A percentile compares a stretch with the other conserved stretches of the same genome.
Conservation (phyloP, 352 stramenopile genomes). For the Pythium biforme region DNA sequence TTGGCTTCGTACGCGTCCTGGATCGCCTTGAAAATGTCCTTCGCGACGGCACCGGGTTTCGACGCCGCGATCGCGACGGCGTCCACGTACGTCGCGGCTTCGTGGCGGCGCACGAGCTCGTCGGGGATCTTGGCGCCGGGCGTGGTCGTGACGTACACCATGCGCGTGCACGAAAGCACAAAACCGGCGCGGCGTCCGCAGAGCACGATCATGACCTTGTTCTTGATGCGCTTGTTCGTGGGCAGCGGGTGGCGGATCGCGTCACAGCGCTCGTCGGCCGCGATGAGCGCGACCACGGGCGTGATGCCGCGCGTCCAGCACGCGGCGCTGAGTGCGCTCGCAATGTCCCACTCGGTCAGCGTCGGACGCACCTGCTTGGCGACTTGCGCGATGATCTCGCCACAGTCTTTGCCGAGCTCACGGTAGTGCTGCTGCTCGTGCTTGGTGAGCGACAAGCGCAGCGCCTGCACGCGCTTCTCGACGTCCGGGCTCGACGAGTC, state of each 20-base stretch:
- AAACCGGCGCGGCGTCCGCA: conserved; percentile 64
- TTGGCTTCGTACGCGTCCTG: conserved; percentile 55
- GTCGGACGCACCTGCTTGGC: conserved; percentile 38
- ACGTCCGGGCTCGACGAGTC: conserved; percentile 34
- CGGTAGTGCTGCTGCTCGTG: conserved; percentile 62
- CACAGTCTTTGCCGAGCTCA: conserved; percentile 54
- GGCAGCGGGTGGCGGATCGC: conserved; percentile 65
- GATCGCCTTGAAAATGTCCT: conserved; percentile 52
- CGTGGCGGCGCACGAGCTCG: conserved; percentile 54
- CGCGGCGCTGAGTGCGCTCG: conserved; percentile 35
- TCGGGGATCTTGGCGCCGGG: conserved; percentile 24
- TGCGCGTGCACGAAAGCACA: conserved; percentile 59
- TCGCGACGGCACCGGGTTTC: conserved; percentile 30
- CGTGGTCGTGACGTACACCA: conserved; percentile 61
- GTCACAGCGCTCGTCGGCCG: conserved; percentile 65
- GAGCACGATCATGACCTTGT: conserved; percentile 79
- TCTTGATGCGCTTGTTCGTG: conserved; percentile 63
- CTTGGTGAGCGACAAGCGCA: conserved; percentile 47
- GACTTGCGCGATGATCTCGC: conserved; percentile 58
- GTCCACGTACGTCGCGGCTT: conserved; percentile 72
- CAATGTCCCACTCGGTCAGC: conserved; percentile 60
- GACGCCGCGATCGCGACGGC: conserved; percentile 50
- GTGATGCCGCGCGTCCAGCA: conserved; percentile 48
- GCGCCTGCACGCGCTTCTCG: conserved; percentile 30
- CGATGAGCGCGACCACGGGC: conserved; percentile 59